Base-by-base conservation (phyloP, 176 grass and related monocot genomes). In the Phoenix dactylifera region DNA sequence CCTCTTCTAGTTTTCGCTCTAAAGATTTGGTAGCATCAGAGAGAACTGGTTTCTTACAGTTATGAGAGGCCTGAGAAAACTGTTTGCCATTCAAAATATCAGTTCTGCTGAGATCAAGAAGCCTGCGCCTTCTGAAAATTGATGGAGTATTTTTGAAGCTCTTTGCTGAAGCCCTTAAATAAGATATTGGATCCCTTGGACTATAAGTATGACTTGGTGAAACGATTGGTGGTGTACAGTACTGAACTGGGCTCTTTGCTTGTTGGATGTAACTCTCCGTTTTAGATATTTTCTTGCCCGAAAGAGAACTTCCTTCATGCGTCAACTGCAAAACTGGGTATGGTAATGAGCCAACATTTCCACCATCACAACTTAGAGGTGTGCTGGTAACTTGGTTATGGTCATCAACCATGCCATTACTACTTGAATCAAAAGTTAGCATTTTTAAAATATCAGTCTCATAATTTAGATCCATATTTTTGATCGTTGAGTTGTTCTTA, bases 111-210 rank as follows among this genome's bases (percentile, higher is more conserved):
- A 22, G 9, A 20, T 20, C 1, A 55, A 23, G 16, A 55, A 55
- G n/a, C 3, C 51, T 65, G 63, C 23, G 63, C 26, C 26, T 65
- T 44, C 62, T 50, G 22, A 65, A 26, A 52, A 65, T 65, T 16
- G 63, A 65, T 25, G 63, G 63, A 23, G 49, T 52, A 26, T 65
- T 52, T 16, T 65, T 65, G 49, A 65, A 65, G 15, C 15, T 52
- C 50, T 65, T 65, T 22, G 63, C 63, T 18, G 63, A 49, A 28
- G 6, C 51, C 51, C 50, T 65, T 16, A 65, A 25, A 28, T 52
- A 26, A n/a, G 49, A 52, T 28, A 24, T n/a, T 3, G 63, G 49
- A 52, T 49, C 51, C 25, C 16, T 52, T 28, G 63, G 49, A 24
- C 4, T 52, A 26, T 24, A 52, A 4, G 48, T 44, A 52, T 12